Percentiles rank a stretch among this genome's conserved stretches.
Conservation (phyloP, 78 protist genomes). For the Bigelowiella natans region DNA sequence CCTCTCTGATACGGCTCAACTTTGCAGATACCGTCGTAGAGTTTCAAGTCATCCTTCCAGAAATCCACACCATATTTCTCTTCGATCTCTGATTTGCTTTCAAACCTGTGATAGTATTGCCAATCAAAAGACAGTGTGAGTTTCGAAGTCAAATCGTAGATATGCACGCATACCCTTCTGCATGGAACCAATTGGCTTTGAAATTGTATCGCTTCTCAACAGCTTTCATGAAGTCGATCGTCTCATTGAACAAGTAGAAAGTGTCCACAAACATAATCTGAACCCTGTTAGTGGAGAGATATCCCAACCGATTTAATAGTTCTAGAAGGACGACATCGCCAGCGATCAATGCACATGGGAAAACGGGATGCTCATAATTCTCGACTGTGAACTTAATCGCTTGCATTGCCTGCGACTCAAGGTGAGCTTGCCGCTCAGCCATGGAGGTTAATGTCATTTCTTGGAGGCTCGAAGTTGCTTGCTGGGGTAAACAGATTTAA, state of each 20-base stretch:
- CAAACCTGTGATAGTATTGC: too few relatives aligned
- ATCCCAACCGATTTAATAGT: constrained; percentile 11
- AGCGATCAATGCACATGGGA: constrained; percentile 34
- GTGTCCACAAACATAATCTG: constrained; percentile 37
- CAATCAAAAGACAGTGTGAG: too few relatives aligned
- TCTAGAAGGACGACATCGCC: constrained; percentile 23
- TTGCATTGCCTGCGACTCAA: constrained; percentile 29
- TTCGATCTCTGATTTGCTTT: not conserved
- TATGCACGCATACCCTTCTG: not conserved
- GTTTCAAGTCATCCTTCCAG: constrained; percentile 31
- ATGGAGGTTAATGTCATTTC: not conserved
- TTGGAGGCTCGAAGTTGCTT: not conserved
- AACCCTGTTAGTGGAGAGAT: constrained; percentile 21
- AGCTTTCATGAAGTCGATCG: constrained; percentile 1
- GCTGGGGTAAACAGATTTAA: too few relatives aligned
- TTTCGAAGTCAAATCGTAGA: not conserved
- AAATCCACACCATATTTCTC: constrained; percentile 26
- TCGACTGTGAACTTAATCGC: not conserved
- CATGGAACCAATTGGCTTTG: not conserved
- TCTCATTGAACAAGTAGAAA: constrained; percentile 24
- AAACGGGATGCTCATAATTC: constrained; percentile 9
- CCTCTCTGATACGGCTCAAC: constrained; percentile 36
- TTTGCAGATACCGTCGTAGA: constrained; percentile 33
- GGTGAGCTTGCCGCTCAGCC: constrained; percentile 30
- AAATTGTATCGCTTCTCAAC: constrained; percentile 21